Base-by-base conservation (phyloP, 2,329 filamentous ascomycete species). In the Fonsecaea monophora region DNA sequence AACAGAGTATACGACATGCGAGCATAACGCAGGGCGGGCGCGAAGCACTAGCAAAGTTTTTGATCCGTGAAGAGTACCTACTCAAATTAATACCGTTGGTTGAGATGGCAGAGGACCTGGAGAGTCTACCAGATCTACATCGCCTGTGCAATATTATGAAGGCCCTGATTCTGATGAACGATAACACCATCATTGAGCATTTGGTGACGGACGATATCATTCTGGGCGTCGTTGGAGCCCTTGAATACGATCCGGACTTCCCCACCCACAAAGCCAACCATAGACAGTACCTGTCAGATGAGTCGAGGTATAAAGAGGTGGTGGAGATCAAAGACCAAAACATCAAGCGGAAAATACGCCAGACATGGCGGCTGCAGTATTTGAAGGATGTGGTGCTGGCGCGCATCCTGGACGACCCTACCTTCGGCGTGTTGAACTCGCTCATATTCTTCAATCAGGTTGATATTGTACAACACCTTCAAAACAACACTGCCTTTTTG, bases 371-470 rank as follows among this genome's bases (percentile, higher is more conserved):
- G 45, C 82, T 99, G 38, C 94, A 97, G 76, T 99, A 99, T 77
- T 85, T 99, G 62, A 99, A 98, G 78, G 95, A 99, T 75, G 95
- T 99, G n/a, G 94, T 98, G 0, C 86, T 99, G 53, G 95, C 95
- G 35, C 89, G 95, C 69, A 98, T 99, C 70, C 85, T 99, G 68
- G 95, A 99, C 79, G 95, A 99, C 77, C 94, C 94, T 58, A 99
- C 95, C 21, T 99, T 98, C 78, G 96, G 92, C 30, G 94, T 98
- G 32, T 88, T 99, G 71, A 99, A 98, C 80, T 97, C 93, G 59
- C 86, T 98, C 73, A 99, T 99, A 72, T 99, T 97, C 82, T 99
- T 96, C 84, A 95, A 98, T 81, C 95, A 99, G 81, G 94, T 98
- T 73, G 95, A 98, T 75, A 97, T 99, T 75, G 90, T 99, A 58